Percentiles rank a stretch among this genome's conserved stretches.
Evolutionary conservation across 129 eudicot genomes (phyloP).

Genomic region (Escallonia herrerae): DNA sequence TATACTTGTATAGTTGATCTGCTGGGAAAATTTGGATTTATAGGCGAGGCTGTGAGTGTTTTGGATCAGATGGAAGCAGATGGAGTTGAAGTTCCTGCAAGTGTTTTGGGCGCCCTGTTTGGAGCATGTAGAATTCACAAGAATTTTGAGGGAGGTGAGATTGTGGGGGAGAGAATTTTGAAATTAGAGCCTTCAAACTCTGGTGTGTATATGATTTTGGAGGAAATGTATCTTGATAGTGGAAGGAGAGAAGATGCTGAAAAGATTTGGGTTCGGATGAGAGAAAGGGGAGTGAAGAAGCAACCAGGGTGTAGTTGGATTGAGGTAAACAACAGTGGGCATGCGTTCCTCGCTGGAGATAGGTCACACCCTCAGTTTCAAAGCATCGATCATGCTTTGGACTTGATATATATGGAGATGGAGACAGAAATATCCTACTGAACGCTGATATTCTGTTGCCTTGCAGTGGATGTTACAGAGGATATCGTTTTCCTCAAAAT

Average conservation of each 20-base stretch:
- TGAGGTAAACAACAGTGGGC: conserved; percentile 24
- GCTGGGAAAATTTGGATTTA: conserved; percentile 30
- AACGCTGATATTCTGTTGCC: too few species aligned
- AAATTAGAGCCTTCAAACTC: conserved; percentile 34
- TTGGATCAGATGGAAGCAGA: conserved; percentile 23
- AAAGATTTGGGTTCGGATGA: conserved; percentile 31
- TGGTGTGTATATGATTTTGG: conserved; percentile 37
- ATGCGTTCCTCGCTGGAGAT: conserved; percentile 29
- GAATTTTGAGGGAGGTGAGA: conserved; percentile 22
- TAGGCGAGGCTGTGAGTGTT: conserved; percentile 28
- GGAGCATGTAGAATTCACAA: conserved; percentile 37
- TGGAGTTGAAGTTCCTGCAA: conserved; percentile 22
- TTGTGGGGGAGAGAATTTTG: conserved; percentile 29
- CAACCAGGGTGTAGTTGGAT: conserved; percentile 49
- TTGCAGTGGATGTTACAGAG: too few species aligned
- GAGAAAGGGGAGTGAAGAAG: conserved; percentile 36
- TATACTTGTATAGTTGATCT: conserved; percentile 40
- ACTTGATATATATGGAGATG: conserved; percentile 29
- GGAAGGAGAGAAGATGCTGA: conserved; percentile 31
- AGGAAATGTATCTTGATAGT: conserved; percentile 23
- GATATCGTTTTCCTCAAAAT: too few species aligned
- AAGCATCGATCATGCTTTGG: conserved; percentile 13
- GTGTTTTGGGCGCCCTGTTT: conserved; percentile 41
- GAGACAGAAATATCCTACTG: not conserved
- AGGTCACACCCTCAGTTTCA: conserved; percentile 28